phyloP scores from a whole-genome alignment of 208 protist genomes.

The Tritrichomonas musculus region DNA sequence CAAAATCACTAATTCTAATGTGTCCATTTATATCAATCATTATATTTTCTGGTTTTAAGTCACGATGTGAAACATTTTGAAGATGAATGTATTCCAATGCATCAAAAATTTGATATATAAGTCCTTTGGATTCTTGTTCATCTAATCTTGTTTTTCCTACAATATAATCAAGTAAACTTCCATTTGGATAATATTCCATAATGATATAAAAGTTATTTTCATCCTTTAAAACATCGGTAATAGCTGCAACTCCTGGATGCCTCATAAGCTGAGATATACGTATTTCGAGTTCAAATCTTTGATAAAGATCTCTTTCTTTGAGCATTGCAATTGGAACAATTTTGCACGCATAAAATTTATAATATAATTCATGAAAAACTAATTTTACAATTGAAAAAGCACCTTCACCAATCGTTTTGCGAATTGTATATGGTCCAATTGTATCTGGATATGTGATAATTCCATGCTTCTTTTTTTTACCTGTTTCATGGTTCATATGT shows the following conservation, averaged over 20 bases:
- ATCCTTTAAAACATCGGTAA: conserved; percentile 42
- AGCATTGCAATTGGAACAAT: background rate
- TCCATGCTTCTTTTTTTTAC: too few relatives aligned
- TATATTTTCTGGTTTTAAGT: conserved; percentile 16
- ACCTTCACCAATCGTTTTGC: background rate
- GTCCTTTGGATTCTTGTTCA: background rate
- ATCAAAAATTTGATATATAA: background rate
- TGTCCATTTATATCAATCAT: background rate
- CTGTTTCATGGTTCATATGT: too few relatives aligned
- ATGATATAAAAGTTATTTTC: background rate
- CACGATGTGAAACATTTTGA: background rate
- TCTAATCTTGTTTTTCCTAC: background rate
- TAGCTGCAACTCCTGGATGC: background rate
- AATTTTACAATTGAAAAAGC: background rate
- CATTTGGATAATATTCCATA: conserved; percentile 25
- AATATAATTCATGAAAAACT: background rate
- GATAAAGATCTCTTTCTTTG: background rate
- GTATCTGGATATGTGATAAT: background rate
- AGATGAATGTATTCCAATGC: background rate
- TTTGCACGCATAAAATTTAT: background rate
- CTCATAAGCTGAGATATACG: background rate
- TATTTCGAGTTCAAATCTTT: background rate
- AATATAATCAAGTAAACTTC: background rate
- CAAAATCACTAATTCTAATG: background rate
- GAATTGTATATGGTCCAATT: background rate